Percentiles rank a stretch among this genome's conserved stretches.
Conservation (phyloP, 2,329 filamentous ascomycete genomes). For the Hysterium pulicare region DNA sequence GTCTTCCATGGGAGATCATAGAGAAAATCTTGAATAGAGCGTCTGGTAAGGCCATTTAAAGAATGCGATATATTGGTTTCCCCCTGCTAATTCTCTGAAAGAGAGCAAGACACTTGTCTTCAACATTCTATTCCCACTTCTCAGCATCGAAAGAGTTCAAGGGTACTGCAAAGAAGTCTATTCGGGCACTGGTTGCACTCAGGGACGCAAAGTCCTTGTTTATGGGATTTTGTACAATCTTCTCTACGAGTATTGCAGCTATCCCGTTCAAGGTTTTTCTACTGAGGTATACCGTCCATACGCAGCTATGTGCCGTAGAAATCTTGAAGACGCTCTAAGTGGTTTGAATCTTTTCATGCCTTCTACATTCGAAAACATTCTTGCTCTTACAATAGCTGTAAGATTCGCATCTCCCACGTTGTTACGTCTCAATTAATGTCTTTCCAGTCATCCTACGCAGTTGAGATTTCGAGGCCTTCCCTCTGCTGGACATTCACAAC, state of each 20-base stretch:
- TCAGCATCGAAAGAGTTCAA: slow-evolving; percentile 24
- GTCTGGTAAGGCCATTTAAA: slow-evolving; percentile 29
- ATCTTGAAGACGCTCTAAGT: slow-evolving; percentile 41
- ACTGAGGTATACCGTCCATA: slow-evolving; percentile 20
- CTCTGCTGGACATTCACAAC: slow-evolving; percentile 32
- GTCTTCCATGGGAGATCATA: slow-evolving; percentile 29
- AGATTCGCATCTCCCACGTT: not conserved
- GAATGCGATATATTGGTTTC: no score
- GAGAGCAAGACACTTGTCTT: slow-evolving; percentile 13
- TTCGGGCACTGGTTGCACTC: slow-evolving; percentile 14
- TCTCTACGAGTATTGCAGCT: slow-evolving; percentile 23
- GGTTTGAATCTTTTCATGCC: slow-evolving; percentile 32
- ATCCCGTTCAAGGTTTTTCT: slow-evolving; percentile 9
- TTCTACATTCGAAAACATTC: slow-evolving; percentile 35
- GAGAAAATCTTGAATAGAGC: slow-evolving; percentile 23
- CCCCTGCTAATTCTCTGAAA: no score
- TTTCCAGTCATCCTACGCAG: slow-evolving; percentile 21
- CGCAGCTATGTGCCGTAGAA: slow-evolving; percentile 38
- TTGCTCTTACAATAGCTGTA: slow-evolving; percentile 29
- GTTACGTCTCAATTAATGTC: not conserved
- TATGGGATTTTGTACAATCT: slow-evolving; percentile 29
- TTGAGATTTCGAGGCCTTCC: slow-evolving; percentile 35
- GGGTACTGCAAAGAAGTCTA: slow-evolving; percentile 25
- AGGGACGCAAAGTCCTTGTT: slow-evolving; percentile 24
- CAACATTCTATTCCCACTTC: slow-evolving; percentile 29